A percentile compares a stretch with the other conserved stretches of the same genome.
Conservation (phyloP, 176 grass and related monocot species). For the Oryza coarctata region DNA sequence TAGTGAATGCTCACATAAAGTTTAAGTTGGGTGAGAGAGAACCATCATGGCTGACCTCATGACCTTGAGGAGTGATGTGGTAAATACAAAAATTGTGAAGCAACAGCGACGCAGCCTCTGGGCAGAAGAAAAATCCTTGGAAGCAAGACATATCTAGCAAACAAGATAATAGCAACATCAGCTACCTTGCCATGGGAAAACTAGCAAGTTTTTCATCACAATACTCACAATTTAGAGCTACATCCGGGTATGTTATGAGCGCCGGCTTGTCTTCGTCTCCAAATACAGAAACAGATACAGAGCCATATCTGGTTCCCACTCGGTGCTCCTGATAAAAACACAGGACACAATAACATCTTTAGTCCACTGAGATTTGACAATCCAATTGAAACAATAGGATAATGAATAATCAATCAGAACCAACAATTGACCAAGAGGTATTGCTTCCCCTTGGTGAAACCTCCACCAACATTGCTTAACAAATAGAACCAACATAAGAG, state of each 20-base stretch:
- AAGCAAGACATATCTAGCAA: constrained; percentile 93
- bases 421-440: background rate
- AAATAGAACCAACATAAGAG: background rate
- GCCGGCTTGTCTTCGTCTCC: constrained; percentile 80
- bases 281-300: constrained; percentile 65
- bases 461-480: background rate
- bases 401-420: background rate
- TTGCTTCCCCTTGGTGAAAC: background rate
- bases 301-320: constrained; percentile 62
- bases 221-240: constrained; percentile 72
- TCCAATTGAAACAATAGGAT: background rate
- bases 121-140: constrained; percentile 98
- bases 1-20: background rate
- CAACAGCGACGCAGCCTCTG: constrained; percentile 79
- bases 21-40: background rate
- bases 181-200: background rate
- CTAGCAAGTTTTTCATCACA: background rate
- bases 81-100: constrained; percentile 97
- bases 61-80: constrained; percentile 91
- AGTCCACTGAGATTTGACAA: background rate
- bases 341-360: constrained; percentile 3
- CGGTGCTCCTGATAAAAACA: constrained; percentile 65
- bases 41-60: constrained; percentile 74
- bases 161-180: constrained; percentile 26
- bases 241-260: constrained; percentile 76